Base-by-base conservation (phyloP, 2,329 filamentous ascomycete genomes). In the Alternaria triticimaculans region DNA sequence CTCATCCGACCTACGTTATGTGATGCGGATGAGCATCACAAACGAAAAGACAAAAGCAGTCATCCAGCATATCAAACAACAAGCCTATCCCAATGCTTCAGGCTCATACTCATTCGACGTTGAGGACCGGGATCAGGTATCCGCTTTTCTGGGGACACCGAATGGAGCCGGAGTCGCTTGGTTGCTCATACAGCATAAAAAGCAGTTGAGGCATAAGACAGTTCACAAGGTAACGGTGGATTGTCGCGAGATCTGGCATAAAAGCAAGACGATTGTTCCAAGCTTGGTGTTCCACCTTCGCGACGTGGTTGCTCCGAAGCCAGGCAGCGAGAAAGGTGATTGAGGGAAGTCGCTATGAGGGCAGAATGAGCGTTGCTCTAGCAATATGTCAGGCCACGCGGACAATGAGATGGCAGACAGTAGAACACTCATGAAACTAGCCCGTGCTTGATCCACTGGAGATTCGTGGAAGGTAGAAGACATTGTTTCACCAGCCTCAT, bases 91-190 rank as follows among this genome's bases (percentile, higher is more conserved):
- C 7, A 37, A 37, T 1, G 33, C 33, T 9, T n/a, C 33, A 37
- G 33, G 33, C 33, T 37, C 33, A 10, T 8, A 23, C 28, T 33
- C 20, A 14, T 53, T 28, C 25, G 4, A 5, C 25, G 6, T 20
- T 9, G 15, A 50, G 3, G 5, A 18, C 10, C 18, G 20, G 2
- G 21, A 28, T 44, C 23, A 25, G 10, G 20, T 25, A 28, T 11
- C 23, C 49, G 57, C 63, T 23, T 23, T 65, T 4, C 21, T 66
- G 18, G 62, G 60, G 1, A 64, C 64, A 37, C 63, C 66, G 23
- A 62, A 64, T 58, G 66, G 66, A n/a, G 48, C 18, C 20, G 56
- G 66, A 7, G 33, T 58, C 26, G 66, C 55, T 12, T 68, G 54
- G 23, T n/a, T 68, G 45, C 55, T 68, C 18, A 43, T 53, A 14